These are phyloP conservation scores for Pestalotiopsis fici DNA, from an alignment of 2,329 filamentous ascomycete species.

Conservation along the genomic window DNA sequence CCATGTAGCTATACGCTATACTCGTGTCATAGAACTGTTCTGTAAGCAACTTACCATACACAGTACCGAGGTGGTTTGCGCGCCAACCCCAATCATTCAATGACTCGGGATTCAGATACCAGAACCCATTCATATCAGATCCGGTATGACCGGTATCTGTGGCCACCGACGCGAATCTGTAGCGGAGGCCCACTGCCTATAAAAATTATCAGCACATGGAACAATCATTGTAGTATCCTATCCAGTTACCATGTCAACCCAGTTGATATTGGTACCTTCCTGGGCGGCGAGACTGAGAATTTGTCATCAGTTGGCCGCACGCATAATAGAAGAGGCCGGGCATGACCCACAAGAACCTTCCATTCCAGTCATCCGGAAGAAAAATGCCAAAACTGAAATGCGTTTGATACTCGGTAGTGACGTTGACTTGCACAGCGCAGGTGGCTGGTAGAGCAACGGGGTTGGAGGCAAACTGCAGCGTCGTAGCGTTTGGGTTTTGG, in stretches of 20 bases:
- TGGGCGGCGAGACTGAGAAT: not conserved
- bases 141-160: constrained; percentile 43
- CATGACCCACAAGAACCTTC: constrained; percentile 38
- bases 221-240: no score
- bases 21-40: constrained; percentile 40
- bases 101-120: constrained; percentile 25
- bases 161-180: constrained; percentile 39
- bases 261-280: not conserved
- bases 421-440: not conserved
- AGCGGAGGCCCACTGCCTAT: constrained; percentile 28
- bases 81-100: constrained; percentile 28
- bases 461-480: not conserved
- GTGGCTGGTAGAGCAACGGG: not conserved
- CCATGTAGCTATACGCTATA: constrained; percentile 45
- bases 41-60: constrained; percentile 44
- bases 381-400: not conserved
- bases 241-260: not conserved
- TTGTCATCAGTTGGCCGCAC: not conserved
- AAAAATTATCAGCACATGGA: constrained; percentile 40
- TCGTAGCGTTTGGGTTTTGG: not conserved
- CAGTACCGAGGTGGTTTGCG: constrained; percentile 40
- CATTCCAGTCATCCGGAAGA: constrained; percentile 27
- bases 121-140: constrained; percentile 22
- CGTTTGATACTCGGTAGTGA: not conserved
- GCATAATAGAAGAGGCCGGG: constrained; percentile 39